These are phyloP conservation scores for Parathielavia hyrcaniae DNA, from an alignment of 495 filamentous ascomycete genomes.

Conservation along the genomic window DNA sequence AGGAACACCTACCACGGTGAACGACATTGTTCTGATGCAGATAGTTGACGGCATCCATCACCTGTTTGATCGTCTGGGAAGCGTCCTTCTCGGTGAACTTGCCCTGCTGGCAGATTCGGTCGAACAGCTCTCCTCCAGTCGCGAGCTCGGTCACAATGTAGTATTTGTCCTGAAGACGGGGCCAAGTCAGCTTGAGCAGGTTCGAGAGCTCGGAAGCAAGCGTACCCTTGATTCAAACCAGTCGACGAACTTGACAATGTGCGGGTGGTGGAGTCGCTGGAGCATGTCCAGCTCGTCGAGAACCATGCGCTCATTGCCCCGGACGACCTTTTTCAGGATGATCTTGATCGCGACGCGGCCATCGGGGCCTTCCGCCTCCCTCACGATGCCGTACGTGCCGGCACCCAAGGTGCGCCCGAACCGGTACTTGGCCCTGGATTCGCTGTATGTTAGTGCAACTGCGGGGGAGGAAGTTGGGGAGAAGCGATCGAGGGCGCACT, in stretches of 20 bases:
- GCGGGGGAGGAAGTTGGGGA: not conserved
- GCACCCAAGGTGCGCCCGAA: slow-evolving; percentile 93
- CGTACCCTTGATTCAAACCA: slow-evolving; percentile 95
- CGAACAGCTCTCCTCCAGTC: slow-evolving; percentile 94
- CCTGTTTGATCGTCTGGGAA: slow-evolving; percentile 90
- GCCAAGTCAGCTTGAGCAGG: slow-evolving; percentile 6
- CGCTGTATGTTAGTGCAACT: slow-evolving; percentile 16
- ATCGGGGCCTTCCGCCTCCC: slow-evolving; percentile 76
- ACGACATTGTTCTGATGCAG: slow-evolving; percentile 94
- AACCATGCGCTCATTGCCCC: slow-evolving; percentile 97
- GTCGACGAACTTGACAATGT: slow-evolving; percentile 97
- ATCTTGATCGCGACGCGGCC: slow-evolving; percentile 97
- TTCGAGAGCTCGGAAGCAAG: slow-evolving; percentile 4
- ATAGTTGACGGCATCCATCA: slow-evolving; percentile 90
- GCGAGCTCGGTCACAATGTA: slow-evolving; percentile 98
- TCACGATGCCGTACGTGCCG: slow-evolving; percentile 96
- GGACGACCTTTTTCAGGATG: slow-evolving; percentile 98
- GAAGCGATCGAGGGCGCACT: slow-evolving; percentile 49
- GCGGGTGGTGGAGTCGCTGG: slow-evolving; percentile 80
- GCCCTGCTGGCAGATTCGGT: slow-evolving; percentile 95
- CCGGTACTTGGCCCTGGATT: slow-evolving; percentile 69
- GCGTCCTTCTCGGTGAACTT: slow-evolving; percentile 99
- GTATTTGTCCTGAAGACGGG: slow-evolving; percentile 81
- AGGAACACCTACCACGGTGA: slow-evolving; percentile 64
- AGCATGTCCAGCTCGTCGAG: slow-evolving; percentile 94